phyloP scores from a whole-genome alignment of 495 filamentous ascomycete genomes.

The Oidiodendron maius region DNA sequence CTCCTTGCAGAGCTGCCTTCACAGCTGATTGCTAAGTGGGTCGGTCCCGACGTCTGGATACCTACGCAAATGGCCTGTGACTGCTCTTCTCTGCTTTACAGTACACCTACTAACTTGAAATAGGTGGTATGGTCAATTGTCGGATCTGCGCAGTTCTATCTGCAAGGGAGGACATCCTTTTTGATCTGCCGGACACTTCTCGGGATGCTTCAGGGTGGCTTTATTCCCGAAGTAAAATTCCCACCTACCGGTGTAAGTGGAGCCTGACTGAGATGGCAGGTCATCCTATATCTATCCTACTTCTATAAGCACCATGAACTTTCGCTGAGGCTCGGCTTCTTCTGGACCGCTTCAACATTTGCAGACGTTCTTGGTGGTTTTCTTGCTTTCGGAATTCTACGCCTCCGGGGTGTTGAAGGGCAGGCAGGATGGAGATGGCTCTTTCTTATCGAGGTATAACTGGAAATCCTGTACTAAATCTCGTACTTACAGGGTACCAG shows the following conservation, averaged over 20 bases:
- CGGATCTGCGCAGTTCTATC: slow-evolving; percentile 58
- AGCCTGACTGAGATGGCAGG: slow-evolving; percentile 4
- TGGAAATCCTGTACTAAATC: slow-evolving; percentile 1
- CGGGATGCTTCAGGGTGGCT: slow-evolving; percentile 63
- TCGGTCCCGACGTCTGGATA: slow-evolving; percentile 85
- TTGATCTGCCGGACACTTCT: slow-evolving; percentile 58
- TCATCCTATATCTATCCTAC: slow-evolving; percentile 64
- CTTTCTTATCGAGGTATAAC: slow-evolving; percentile 44
- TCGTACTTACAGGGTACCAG: slow-evolving; percentile 29
- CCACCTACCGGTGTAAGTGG: background rate
- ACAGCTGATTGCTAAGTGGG: slow-evolving; percentile 63
- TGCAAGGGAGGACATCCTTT: slow-evolving; percentile 55
- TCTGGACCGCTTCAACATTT: slow-evolving; percentile 63
- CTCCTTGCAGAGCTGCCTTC: slow-evolving; percentile 68
- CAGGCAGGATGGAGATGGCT: slow-evolving; percentile 72
- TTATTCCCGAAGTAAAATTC: slow-evolving; percentile 38
- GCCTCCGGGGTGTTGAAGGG: slow-evolving; percentile 53
- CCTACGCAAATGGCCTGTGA: slow-evolving; percentile 60
- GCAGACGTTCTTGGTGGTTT: slow-evolving; percentile 64
- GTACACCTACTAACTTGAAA: background rate
- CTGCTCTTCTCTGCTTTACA: background rate
- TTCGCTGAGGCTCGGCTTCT: slow-evolving; percentile 55
- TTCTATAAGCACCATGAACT: slow-evolving; percentile 71
- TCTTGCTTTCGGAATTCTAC: slow-evolving; percentile 66
- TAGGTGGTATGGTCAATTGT: slow-evolving; percentile 64